Evolutionary conservation across 805 yeast genomes (phyloP).

Genomic region (Scheffersomyces spartinae): DNA sequence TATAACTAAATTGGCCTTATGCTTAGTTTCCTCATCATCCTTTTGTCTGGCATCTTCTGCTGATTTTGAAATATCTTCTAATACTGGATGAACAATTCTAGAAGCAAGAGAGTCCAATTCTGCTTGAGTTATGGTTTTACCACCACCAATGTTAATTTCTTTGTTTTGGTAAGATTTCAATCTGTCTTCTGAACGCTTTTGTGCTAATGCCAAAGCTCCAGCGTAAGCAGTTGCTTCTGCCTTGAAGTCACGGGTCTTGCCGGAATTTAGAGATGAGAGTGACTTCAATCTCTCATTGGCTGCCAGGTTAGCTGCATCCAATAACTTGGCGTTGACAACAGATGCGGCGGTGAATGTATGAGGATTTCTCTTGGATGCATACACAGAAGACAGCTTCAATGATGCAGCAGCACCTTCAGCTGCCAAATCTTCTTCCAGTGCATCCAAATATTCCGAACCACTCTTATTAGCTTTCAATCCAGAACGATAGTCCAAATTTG

Average conservation of each 20-base stretch:
- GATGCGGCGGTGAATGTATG: constrained; percentile 29
- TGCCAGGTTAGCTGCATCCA: constrained; percentile 34
- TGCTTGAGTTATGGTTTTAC: constrained; percentile 58
- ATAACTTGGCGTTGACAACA: constrained; percentile 34
- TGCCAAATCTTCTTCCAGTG: constrained; percentile 35
- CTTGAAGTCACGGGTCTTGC: constrained; percentile 21
- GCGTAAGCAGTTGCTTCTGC: constrained; percentile 48
- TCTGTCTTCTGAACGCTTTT: constrained; percentile 51
- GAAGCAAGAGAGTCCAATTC: constrained; percentile 77
- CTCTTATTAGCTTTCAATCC: constrained; percentile 26
- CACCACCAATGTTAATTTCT: constrained; percentile 73
- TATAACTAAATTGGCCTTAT: constrained; percentile 22
- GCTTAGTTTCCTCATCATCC: constrained; percentile 20
- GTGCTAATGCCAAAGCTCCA: constrained; percentile 69
- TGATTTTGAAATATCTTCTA: constrained; percentile 62
- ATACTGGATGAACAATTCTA: constrained; percentile 71
- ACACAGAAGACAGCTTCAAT: constrained; percentile 19
- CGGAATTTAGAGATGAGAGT: constrained; percentile 14
- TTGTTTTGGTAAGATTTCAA: constrained; percentile 38
- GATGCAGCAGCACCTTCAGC: constrained; percentile 51
- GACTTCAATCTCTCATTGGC: constrained; percentile 26
- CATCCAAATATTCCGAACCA: constrained; percentile 26
- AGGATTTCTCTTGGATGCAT: constrained; percentile 11
- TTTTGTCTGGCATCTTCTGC: constrained; percentile 17
- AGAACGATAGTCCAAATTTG: constrained; percentile 28